These are phyloP conservation scores for Saccharomycodes ludwigii DNA, from an alignment of 805 yeast species.

Conservation along the genomic window DNA sequence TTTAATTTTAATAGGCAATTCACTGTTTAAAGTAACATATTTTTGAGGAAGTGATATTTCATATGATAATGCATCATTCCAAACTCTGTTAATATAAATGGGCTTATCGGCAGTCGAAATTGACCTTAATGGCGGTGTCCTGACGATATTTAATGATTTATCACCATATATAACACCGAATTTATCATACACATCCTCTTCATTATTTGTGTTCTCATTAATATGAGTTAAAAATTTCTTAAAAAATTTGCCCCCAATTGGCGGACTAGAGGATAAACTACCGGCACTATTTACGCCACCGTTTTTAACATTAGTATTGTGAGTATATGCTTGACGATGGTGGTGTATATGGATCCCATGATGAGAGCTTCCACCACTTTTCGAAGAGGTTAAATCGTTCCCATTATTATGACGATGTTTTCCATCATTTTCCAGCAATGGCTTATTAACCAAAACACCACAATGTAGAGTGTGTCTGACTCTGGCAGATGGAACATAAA, in stretches of 20 bases:
- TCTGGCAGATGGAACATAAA: conserved; percentile 24
- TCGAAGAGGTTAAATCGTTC: too few relatives aligned
- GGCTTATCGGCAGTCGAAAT: conserved; percentile 47
- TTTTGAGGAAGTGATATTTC: conserved; percentile 62
- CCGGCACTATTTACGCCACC: too few relatives aligned
- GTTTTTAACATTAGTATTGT: too few relatives aligned
- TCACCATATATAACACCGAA: conserved; percentile 17
- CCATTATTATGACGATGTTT: neutral
- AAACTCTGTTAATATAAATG: conserved; percentile 58
- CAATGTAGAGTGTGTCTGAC: conserved; percentile 14
- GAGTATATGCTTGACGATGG: too few relatives aligned
- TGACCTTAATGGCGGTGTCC: conserved; percentile 30
- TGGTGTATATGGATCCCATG: too few relatives aligned
- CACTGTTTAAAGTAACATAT: conserved; percentile 51
- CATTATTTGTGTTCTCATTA: too few relatives aligned
- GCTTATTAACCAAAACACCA: conserved; percentile 7
- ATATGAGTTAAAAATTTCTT: too few relatives aligned
- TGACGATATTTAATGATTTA: conserved; percentile 23
- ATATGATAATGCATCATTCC: conserved; percentile 63
- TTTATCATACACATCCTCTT: neutral
- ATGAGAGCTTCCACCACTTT: too few relatives aligned
- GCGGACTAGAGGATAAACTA: too few relatives aligned
- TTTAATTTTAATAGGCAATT: conserved; percentile 48
- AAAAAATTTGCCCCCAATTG: too few relatives aligned
- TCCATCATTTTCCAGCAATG: conserved; percentile 1